Base-by-base conservation (phyloP, 2,329 filamentous ascomycete genomes). In the Massarina eburnea region DNA sequence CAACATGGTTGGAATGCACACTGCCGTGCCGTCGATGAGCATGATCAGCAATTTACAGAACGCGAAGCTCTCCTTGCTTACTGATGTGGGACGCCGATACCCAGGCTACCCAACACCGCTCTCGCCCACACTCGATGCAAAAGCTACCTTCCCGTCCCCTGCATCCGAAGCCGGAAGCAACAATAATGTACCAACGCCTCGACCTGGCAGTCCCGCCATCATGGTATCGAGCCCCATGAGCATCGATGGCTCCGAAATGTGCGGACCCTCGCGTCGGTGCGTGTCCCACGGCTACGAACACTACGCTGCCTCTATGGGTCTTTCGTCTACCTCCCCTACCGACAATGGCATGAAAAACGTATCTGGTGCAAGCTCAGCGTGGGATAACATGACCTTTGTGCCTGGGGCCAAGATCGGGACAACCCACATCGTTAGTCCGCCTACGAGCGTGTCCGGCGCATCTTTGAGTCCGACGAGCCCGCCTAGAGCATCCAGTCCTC, bases 81-180 rank as follows among this genome's bases (percentile, higher is more conserved):
- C 62, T 4, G 63, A 63, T n/a, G 47, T 65, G 1, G 51, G 58
- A 3, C 51, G 61, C n/a, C 62, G 44, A 26, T 62, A 60, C 36
- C 67, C 63, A 9, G 67, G 66, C 32, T 69, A 68, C 24, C 65
- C 62, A 6, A 63, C 43, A 7, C 60, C 65, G 4, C 40, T 63
- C 1, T 67, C 66, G 3, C 67, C 67, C 9, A 64, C 66, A 1
- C 18, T 39, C 9, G 50, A 48, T n/a, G 64, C 67, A 9, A 64
- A 59, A 24, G 48, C 51, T 6, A 20, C 54, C n/a, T 68, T 52
- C 30, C 64, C 64, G 7, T 65, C 59, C 15, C 66, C 67, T 9
- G 43, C 39, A 7, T 61, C 58, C 6, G 57, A 60, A 8, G 22
- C 18, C 17, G 54, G 46, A 39, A 57, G 51, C 24, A 38, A 37